Base-by-base conservation (phyloP, 2,329 filamentous ascomycete species). In the Sarocladium strictum region DNA sequence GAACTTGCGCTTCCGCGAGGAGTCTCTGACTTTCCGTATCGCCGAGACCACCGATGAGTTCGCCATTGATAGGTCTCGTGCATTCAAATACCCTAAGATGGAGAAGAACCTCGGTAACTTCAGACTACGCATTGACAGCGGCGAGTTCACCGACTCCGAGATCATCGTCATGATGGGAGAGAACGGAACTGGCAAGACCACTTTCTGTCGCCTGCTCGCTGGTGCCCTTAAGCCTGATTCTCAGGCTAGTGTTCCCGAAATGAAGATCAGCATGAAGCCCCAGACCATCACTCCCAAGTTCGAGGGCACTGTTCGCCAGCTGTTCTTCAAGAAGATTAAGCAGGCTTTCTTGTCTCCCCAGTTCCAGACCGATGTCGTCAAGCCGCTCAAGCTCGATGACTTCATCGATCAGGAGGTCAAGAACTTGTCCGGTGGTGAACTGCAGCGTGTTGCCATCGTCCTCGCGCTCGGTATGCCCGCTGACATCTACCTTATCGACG, bases 241-340 rank as follows among this genome's bases (percentile, higher is more conserved):
- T 63, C 84, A 79, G 60, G 78, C 83, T 64, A 84, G 84, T 64
- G 82, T 99, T 15, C 94, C 94, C 15, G 84, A 89, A 62, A 96
- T 99, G 92, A 91, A 89, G 76, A 96, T 99, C 70, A 92, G 87
- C 77, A 95, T 97, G 91, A 99, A 99, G 81, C 95, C 95, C 19
- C 94, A 99, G 78, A 99, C 95, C 66, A 99, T 99, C 67, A 99
- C 92, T 2, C 94, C 94, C 68, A 99, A 97, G 74, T 99, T 96
- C 69, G 87, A 92, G 61, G 94, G 95, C 60, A 99, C 93, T 37
- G 94, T 99, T 56, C 90, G 94, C 59, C 91, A 97, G 73, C 82
- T 99, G 52, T 97, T 99, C 81, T 96, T 97, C 85, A 99, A 99
- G 86, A 93, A 94, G 78, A 99, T 99, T 75, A 96, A 96, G 81